Percentiles rank a stretch among this genome's conserved stretches.
phyloP scores from a whole-genome alignment of 1,284 basidiomycete genomes.

The Marasmius fiardii region DNA sequence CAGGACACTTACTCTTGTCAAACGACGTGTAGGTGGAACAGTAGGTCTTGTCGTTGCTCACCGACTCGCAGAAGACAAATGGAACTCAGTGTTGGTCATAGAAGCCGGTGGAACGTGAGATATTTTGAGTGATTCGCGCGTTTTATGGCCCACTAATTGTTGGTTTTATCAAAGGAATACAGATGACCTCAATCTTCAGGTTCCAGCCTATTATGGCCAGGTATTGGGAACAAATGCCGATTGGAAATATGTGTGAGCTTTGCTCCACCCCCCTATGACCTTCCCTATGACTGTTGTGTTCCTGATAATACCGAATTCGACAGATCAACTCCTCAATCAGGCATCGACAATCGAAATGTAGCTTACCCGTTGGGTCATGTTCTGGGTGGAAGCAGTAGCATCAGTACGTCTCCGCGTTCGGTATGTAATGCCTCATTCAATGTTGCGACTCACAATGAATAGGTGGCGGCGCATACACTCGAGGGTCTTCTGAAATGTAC shows the following conservation, averaged over 20 bases:
- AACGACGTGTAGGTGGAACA: neutral
- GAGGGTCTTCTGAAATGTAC: neutral
- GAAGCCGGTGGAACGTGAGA: neutral
- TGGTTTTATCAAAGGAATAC: neutral
- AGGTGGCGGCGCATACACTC: slow-evolving; percentile 3
- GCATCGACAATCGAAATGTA: slow-evolving; percentile 1
- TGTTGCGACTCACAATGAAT: neutral
- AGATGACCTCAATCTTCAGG: neutral
- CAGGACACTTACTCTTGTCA: no score
- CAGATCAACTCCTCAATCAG: slow-evolving; percentile 3
- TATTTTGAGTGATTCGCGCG: neutral
- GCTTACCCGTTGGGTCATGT: slow-evolving; percentile 2
- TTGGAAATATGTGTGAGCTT: neutral
- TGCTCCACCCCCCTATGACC: no score
- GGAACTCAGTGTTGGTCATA: neutral
- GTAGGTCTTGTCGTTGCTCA: neutral
- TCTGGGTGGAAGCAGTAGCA: slow-evolving; percentile 8
- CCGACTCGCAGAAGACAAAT: neutral
- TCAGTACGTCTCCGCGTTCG: neutral
- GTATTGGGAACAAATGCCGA: neutral
- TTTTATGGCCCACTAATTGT: neutral
- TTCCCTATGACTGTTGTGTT: neutral
- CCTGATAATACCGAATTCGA: neutral
- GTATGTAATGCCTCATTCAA: neutral
- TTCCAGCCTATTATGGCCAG: neutral